Evolutionary conservation across 352 stramenopile species (phyloP).

Genomic region (Phytophthora quininea): DNA sequence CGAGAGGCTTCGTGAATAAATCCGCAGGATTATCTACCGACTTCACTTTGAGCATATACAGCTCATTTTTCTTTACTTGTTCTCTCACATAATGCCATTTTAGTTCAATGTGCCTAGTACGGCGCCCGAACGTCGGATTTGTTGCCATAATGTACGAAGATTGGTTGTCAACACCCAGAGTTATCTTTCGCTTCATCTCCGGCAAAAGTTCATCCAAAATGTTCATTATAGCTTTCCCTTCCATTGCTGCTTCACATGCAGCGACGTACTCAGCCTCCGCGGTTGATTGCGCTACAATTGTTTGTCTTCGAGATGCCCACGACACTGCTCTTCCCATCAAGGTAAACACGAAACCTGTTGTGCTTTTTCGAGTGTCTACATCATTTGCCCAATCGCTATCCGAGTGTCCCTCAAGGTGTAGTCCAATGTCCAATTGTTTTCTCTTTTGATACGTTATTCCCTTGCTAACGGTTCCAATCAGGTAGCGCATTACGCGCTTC

Average conservation of each 20-base stretch:
- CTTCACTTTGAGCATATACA: conserved; percentile 6
- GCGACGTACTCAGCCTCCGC: conserved; percentile 16
- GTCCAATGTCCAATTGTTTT: neutral
- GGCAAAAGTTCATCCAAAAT: conserved; percentile 7
- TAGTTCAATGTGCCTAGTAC: conserved; percentile 13
- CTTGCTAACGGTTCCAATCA: conserved; percentile 1
- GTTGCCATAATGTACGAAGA: conserved; percentile 4
- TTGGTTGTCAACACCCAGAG: conserved; percentile 14
- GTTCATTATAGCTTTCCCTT: conserved; percentile 8
- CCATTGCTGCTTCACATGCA: conserved; percentile 9
- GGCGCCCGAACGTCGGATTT: conserved; percentile 8
- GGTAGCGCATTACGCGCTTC: conserved; percentile 2
- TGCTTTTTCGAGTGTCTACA: neutral
- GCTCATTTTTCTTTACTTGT: conserved; percentile 2
- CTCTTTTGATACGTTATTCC: neutral
- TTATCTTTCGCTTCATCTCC: conserved; percentile 1
- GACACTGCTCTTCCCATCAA: conserved; percentile 3
- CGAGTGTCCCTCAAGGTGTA: conserved; percentile 1
- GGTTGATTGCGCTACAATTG: conserved; percentile 15
- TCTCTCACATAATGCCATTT: conserved; percentile 13
- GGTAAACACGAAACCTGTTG: conserved; percentile 8
- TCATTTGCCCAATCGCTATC: conserved; percentile 6
- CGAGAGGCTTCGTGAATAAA: conserved; percentile 3
- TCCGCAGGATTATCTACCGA: neutral
- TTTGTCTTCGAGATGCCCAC: conserved; percentile 5